Conservation (phyloP, 768 basidiomycete genomes). For the Calocybe indica region DNA sequence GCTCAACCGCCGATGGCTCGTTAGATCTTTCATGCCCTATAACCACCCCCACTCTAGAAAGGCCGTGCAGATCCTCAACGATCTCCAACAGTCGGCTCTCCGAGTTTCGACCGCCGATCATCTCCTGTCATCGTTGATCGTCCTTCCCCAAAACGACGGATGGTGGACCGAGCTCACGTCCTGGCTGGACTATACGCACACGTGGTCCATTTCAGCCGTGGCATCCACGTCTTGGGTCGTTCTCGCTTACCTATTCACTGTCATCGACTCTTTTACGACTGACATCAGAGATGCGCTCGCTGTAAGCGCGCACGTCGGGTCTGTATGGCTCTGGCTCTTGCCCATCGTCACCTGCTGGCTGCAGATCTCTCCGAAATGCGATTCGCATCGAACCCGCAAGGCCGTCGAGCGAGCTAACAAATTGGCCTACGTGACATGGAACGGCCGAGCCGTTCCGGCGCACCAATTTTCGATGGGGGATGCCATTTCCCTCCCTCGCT, state of each 20-base stretch:
- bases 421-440: constrained; percentile 13
- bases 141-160: constrained; percentile 27
- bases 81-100: constrained; percentile 35
- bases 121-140: constrained; percentile 29
- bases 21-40: constrained; percentile 15
- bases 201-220: constrained; percentile 33
- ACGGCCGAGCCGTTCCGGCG: neutral
- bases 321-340: constrained; percentile 38
- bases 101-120: constrained; percentile 16
- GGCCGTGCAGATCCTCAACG: constrained; percentile 23
- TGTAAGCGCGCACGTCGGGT: constrained; percentile 26
- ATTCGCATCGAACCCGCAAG: constrained; percentile 21
- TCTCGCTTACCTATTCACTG: constrained; percentile 30
- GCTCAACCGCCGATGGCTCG: constrained; percentile 30
- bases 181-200: constrained; percentile 28
- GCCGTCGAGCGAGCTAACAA: constrained; percentile 24
- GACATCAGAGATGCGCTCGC: constrained; percentile 4
- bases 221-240: constrained; percentile 35
- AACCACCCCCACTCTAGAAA: constrained; percentile 17
- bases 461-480: neutral
- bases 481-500: constrained; percentile 2
- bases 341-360: constrained; percentile 36
- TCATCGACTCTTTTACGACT: constrained; percentile 21
- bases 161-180: constrained; percentile 29
- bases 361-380: constrained; percentile 33